phyloP scores from a whole-genome alignment of 2,329 filamentous ascomycete genomes.

The Phaeoacremonium minimum region DNA sequence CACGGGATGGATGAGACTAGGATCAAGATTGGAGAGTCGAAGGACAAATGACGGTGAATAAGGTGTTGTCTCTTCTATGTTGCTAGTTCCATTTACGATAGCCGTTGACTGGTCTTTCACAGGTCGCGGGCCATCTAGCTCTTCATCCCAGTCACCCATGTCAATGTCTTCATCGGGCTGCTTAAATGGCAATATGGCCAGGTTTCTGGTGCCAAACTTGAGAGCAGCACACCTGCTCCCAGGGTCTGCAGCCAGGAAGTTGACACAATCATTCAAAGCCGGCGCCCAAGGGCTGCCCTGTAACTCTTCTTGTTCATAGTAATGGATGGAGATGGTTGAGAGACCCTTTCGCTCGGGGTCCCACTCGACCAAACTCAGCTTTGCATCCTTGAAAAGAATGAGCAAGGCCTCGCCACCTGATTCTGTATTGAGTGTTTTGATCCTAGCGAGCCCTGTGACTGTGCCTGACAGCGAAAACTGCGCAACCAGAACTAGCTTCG shows the following conservation, averaged over 20 bases:
- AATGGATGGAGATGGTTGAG: slow-evolving; percentile 91
- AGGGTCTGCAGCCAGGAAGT: slow-evolving; percentile 82
- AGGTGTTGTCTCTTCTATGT: slow-evolving; percentile 58
- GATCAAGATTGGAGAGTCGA: slow-evolving; percentile 82
- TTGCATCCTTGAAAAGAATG: slow-evolving; percentile 83
- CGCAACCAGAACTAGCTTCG: slow-evolving; percentile 78
- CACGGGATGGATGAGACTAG: slow-evolving; percentile 80
- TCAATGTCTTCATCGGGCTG: slow-evolving; percentile 82
- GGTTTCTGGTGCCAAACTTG: slow-evolving; percentile 82
- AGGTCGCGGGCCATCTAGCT: slow-evolving; percentile 65
- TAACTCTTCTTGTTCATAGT: slow-evolving; percentile 92
- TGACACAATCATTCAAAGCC: slow-evolving; percentile 70
- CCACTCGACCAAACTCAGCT: slow-evolving; percentile 92
- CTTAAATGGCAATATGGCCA: slow-evolving; percentile 91
- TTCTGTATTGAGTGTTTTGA: slow-evolving; percentile 68
- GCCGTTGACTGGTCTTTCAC: slow-evolving; percentile 38
- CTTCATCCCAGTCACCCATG: slow-evolving; percentile 87
- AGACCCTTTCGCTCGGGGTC: slow-evolving; percentile 75
- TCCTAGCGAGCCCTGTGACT: slow-evolving; percentile 74
- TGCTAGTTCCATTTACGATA: slow-evolving; percentile 38
- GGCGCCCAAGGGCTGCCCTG: slow-evolving; percentile 78
- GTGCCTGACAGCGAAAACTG: slow-evolving; percentile 84
- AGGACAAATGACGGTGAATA: slow-evolving; percentile 93
- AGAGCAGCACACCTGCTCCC: slow-evolving; percentile 90
- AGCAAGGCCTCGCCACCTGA: slow-evolving; percentile 82